A percentile compares a stretch with the other conserved stretches of the same genome.
These are phyloP conservation scores for Millerozyma miso DNA, from an alignment of 805 yeast genomes.

Conservation along the genomic window DNA sequence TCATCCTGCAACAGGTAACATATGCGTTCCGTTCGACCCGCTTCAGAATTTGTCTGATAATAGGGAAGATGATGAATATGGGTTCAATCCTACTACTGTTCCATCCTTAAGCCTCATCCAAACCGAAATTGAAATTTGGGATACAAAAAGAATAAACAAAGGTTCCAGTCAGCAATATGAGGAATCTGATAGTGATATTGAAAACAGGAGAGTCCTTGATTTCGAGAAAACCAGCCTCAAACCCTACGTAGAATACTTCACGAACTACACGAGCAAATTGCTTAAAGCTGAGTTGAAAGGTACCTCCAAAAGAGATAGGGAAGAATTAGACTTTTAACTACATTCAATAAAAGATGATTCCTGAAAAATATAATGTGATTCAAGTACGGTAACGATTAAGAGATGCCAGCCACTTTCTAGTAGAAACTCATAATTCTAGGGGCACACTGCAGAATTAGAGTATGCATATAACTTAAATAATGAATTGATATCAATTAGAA, in stretches of 20 bases:
- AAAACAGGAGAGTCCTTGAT: slow-evolving; percentile 29
- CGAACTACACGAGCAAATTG: slow-evolving; percentile 54
- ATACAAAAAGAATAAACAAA: slow-evolving; percentile 26
- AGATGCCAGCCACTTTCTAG: too few species aligned
- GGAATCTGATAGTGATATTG: slow-evolving; percentile 18
- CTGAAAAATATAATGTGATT: too few species aligned
- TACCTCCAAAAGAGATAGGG: slow-evolving; percentile 24
- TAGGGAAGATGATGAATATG: slow-evolving; percentile 36
- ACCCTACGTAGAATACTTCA: slow-evolving; percentile 66
- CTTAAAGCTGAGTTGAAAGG: slow-evolving; percentile 49
- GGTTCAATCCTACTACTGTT: slow-evolving; percentile 74
- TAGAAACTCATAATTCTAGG: too few species aligned
- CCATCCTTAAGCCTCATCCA: slow-evolving; percentile 70
- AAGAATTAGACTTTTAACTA: slow-evolving; percentile 27
- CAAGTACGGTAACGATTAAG: too few species aligned
- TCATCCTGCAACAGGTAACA: slow-evolving; percentile 93
- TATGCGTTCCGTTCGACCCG: slow-evolving; percentile 85
- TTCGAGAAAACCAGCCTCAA: slow-evolving; percentile 66
- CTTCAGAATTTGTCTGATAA: slow-evolving; percentile 29
- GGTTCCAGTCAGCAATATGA: slow-evolving; percentile 23
- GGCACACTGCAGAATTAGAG: too few species aligned
- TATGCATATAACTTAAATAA: too few species aligned
- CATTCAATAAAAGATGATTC: too few species aligned
- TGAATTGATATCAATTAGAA: too few species aligned
- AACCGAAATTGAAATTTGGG: slow-evolving; percentile 55